Evolutionary conservation across 2,329 filamentous ascomycete species (phyloP), one percentile per base, ranked within the genome.

Genomic region (Blumeria graminis): DNA sequence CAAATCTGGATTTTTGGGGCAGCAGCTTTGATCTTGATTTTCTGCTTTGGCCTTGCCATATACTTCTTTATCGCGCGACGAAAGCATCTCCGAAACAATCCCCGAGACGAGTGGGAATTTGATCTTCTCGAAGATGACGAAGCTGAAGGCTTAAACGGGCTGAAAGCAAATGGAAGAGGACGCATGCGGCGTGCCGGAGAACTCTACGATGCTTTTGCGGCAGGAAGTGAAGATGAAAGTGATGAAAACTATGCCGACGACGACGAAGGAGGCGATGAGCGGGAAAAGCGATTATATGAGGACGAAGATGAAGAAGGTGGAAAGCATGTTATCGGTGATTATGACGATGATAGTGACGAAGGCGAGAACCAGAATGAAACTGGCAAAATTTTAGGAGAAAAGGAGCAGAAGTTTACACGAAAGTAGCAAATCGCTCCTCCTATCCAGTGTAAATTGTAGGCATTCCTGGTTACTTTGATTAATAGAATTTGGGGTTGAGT

Each of bases 141-240:
- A 62, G 73, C 75, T 14, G 73, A 81, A 62, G 74, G 75, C 33
- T 67, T 79, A 3, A 72, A 71, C 56, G 70, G 65, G 11, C 60
- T 68, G 61, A 71, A 71, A 62, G 63, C 71, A 16, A 71, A 72
- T 57, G 74, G 76, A 61, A 74, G 75, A 55, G 68, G 67, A 36
- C 69, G 67, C 62, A 75, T 69, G 67, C 67, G 72, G 61, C 72
- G 86, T 18, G 92, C 87, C 1, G 88, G 90, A 33, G 90, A 96
- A 71, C 71, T 98, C 48, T 98, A 98, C 68, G 92, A 98, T 72
- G 92, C 92, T 4, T 98, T 98, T 74, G 92, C 92, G 0, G 89
- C 86, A 14, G 90, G 88, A 55, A 80, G 77, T 59, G 90, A 90
- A 57, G 89, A 92, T 57, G 84, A 86, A 46, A 65, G 65, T 55